Conservation (phyloP, 148 eudicot genomes). For the Vaccinium macrocarpon region DNA sequence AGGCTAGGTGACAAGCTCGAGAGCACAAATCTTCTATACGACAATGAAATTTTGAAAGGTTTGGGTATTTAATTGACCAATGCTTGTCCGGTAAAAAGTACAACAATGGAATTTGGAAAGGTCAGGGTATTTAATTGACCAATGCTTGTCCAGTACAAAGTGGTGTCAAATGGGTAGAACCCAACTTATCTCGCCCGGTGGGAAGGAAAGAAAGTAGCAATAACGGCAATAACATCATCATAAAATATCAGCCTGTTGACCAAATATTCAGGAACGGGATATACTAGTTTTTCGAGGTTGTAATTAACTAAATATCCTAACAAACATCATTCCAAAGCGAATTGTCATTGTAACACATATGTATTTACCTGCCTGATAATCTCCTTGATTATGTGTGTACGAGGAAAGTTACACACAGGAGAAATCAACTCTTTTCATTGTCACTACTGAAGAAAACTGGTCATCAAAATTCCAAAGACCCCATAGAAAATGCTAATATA, state of each 20-base stretch:
- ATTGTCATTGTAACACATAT: background rate
- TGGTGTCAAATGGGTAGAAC: background rate
- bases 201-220: background rate
- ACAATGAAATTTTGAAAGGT: background rate
- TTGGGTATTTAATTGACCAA: background rate
- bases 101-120: background rate
- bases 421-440: background rate
- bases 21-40: background rate
- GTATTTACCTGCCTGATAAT: too few relatives aligned
- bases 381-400: background rate
- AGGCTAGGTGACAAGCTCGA: background rate
- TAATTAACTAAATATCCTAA: background rate
- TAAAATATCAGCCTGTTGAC: background rate
- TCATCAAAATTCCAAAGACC: background rate
- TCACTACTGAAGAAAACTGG: background rate
- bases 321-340: background rate
- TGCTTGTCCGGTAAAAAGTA: background rate
- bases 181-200: background rate
- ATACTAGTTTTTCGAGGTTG: background rate
- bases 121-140: background rate
- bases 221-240: background rate
- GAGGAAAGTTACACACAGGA: background rate
- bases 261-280: background rate
- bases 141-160: background rate
- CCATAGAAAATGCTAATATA: background rate